Conservation (phyloP, 2,329 filamentous ascomycete genomes). For the Colletotrichum eremochloae region DNA sequence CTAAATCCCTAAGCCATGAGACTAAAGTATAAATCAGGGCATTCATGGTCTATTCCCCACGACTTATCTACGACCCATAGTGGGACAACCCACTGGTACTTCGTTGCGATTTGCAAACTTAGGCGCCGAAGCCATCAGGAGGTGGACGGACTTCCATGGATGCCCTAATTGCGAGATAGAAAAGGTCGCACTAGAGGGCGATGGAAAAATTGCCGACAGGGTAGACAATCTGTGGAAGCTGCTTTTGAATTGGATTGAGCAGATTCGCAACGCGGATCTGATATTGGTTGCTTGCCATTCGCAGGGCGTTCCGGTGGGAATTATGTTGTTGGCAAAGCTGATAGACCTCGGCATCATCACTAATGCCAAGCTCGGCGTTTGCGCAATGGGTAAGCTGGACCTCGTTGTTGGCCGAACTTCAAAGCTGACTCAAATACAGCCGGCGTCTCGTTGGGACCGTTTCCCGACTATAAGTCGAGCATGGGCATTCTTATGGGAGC, state of each 20-base stretch:
- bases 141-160: conserved; percentile 82
- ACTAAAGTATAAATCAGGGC: conserved; percentile 57
- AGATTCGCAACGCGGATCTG: conserved; percentile 88
- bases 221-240: conserved; percentile 96
- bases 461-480: conserved; percentile 89
- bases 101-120: conserved; percentile 93
- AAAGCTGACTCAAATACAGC: conserved; percentile 59
- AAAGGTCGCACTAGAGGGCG: conserved; percentile 93
- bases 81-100: conserved; percentile 95
- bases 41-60: conserved; percentile 96
- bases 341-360: conserved; percentile 90
- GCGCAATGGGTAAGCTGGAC: conserved; percentile 73
- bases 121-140: conserved; percentile 84
- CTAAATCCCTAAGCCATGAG: too few species aligned
- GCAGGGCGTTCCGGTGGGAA: conserved; percentile 92
- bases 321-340: conserved; percentile 93
- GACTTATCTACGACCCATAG: conserved; percentile 85
- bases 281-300: conserved; percentile 94
- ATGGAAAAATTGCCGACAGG: conserved; percentile 90
- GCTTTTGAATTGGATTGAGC: conserved; percentile 93
- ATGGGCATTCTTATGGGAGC: conserved; percentile 89
- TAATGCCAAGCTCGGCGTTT: conserved; percentile 83
- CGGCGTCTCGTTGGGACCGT: conserved; percentile 93
- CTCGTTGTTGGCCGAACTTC: neutral
- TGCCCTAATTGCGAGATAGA: conserved; percentile 86